Conservation (phyloP, 2,329 filamentous ascomycete species). For the Apiospora malaysiana region DNA sequence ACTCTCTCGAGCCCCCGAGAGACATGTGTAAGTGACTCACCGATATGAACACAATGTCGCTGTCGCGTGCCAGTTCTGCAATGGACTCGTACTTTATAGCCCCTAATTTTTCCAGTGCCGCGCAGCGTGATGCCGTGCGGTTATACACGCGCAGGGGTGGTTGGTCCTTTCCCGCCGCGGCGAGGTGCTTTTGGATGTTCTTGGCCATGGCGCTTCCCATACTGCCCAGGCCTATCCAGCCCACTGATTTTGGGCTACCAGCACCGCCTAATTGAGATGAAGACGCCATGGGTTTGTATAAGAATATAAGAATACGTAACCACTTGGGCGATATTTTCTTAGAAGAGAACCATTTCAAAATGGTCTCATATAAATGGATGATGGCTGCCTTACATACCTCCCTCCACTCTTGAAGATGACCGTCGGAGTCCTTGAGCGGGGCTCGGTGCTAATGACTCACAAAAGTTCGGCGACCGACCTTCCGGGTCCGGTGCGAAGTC, state of each 20-base stretch:
- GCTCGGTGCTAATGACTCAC: not conserved
- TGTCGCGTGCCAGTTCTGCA: conserved; percentile 35
- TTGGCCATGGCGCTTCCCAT: conserved; percentile 57
- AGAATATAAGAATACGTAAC: not conserved
- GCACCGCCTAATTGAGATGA: not conserved
- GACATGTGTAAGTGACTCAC: conserved; percentile 22
- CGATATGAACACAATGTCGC: conserved; percentile 45
- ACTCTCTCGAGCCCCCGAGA: not conserved
- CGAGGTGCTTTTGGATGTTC: conserved; percentile 53
- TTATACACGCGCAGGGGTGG: conserved; percentile 49
- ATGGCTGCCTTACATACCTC: not conserved
- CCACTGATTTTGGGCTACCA: not conserved
- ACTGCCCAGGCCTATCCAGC: conserved; percentile 51
- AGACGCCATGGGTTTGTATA: not conserved
- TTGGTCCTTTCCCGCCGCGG: conserved; percentile 20
- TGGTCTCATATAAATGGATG: not conserved
- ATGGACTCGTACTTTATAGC: conserved; percentile 33
- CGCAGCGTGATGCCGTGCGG: conserved; percentile 53
- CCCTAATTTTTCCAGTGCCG: conserved; percentile 36
- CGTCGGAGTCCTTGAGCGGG: not conserved
- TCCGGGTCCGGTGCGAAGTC: not conserved
- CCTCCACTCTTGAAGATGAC: not conserved
- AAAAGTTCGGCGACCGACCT: not conserved
- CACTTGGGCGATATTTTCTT: not conserved
- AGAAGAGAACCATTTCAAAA: not conserved